Evolutionary conservation across 176 grass and related monocot genomes (phyloP), one percentile per base, ranked within the genome.

Genomic region (Aegilops speltoides): DNA sequence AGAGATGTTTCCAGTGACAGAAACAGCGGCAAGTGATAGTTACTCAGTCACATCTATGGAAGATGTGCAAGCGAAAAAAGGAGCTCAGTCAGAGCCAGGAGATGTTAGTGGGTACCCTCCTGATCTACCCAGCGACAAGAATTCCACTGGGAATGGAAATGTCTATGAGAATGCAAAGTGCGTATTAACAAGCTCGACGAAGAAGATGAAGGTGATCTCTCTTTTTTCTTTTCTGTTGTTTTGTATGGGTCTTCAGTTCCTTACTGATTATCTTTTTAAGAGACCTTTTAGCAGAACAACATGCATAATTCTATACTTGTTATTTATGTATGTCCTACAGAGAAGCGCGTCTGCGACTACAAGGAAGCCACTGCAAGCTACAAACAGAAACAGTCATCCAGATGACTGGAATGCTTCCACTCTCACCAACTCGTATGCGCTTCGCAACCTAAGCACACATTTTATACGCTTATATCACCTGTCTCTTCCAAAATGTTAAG

Each of bases 171-270:
- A 76, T 37, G 82, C 80, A 33, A 85, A 85, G 74, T 57, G 36
- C 4, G 64, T 74, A 16, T 59, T 87, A 67, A 76, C 22, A 60
- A 88, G 75, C 65, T 70, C 59, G 7, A 68, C 60, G 0, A 92
- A 92, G 86, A 92, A 84, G 79, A 68, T 40, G 65, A 86, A 94
- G 75, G 90, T 86, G 76, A 71, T 80, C 70, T 10, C 13, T 19
- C 43, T 38, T 74, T 6, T 26, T 82, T 7, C 12, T 40, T 52
- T 52, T 6, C 13, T 36, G 23, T 57, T 38, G 3, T 23, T 24
- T 41, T 82, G 6, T 41, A 50, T 64, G 33, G 24, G 43, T 65
- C 26, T 65, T 64, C 23, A 64, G 23, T 36, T 76, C 14, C 64
- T 48, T 25, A 2, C 16, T 0, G n/a, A 34, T 71, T 54, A 31